Evolutionary conservation across 768 basidiomycete genomes (phyloP), one percentile per base, ranked within the genome.

Genomic region (Kwoniella sp.): DNA sequence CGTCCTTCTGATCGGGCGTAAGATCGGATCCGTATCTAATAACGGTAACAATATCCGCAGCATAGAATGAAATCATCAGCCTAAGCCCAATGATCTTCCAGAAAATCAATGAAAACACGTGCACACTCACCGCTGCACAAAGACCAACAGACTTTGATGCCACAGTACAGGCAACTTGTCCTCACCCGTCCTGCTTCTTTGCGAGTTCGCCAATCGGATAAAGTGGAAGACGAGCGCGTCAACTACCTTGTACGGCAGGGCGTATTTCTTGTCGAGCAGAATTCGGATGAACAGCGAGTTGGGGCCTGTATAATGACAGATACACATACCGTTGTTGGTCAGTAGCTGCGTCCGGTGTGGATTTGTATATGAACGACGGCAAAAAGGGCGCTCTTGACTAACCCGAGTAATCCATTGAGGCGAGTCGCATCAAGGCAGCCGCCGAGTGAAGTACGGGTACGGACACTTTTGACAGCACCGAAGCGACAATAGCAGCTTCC

Each of bases 191-290:
- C 87, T 88, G 52, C 86, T 49, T 86, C 87, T 55, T 48, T 76
- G 90, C 15, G 88, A 88, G 79, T 96, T 95, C 25, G 93, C 92
- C 47, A 98, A 87, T 25, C 93, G 89, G 73, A 98, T 92, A 79
- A 96, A 99, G 82, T 99, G 96, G 84, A 96, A 95, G 13, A 97
- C 94, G 62, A 99, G 86, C 2, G 91, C 90, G 77, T 99, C 96
- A 57, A 99, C 87, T 27, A 96, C 95, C 82, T 98, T 95, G 84
- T 93, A 99, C 0, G 96, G 96, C 29, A 99, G 83, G 64, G 96
- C 92, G 77, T 94, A 91, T 79, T 99, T 99, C 82, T 99, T 99
- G 83, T 99, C 96, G 54, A 97, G 83, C 29, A 99, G 83, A 13
- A 98, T 90, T 21, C 96, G 91, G 77, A 99, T 94, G 83, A 99